phyloP scores from a whole-genome alignment of 1,284 basidiomycete species.

The Hymenochaete sp. region DNA sequence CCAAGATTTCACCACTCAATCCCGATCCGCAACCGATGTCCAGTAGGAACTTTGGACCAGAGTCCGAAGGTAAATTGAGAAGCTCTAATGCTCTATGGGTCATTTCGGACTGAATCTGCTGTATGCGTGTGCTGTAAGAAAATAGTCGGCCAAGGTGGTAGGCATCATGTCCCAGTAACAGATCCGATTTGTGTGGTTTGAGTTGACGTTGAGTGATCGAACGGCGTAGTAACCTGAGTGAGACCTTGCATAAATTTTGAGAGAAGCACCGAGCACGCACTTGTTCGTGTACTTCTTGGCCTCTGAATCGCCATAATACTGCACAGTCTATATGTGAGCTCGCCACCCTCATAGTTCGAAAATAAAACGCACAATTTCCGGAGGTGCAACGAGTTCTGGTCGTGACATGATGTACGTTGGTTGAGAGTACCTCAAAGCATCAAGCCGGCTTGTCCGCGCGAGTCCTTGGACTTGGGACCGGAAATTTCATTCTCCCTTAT shows the following conservation, averaged over 20 bases:
- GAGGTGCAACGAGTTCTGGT: slow-evolving; percentile 92
- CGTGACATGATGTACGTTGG: slow-evolving; percentile 63
- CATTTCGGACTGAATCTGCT: slow-evolving; percentile 97
- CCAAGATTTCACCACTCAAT: slow-evolving; percentile 93
- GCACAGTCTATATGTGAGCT: slow-evolving; percentile 19
- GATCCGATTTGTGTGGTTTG: no score
- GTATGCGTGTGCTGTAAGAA: slow-evolving; percentile 75
- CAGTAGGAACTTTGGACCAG: slow-evolving; percentile 72
- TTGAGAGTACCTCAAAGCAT: no score
- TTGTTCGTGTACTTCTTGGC: slow-evolving; percentile 97
- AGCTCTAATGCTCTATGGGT: slow-evolving; percentile 93
- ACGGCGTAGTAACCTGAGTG: not conserved
- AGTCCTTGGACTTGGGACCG: no score
- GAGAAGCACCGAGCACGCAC: slow-evolving; percentile 42
- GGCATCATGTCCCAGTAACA: not conserved
- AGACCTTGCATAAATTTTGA: slow-evolving; percentile 7
- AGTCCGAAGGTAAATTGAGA: slow-evolving; percentile 67
- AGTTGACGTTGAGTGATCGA: not conserved
- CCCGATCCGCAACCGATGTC: slow-evolving; percentile 99
- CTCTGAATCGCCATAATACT: slow-evolving; percentile 97
- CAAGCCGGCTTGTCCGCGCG: no score
- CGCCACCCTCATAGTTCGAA: not conserved
- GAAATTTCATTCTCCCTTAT: no score
- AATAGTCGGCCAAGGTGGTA: not conserved
- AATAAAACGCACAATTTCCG: slow-evolving; percentile 76